A percentile compares a stretch with the other conserved stretches of the same genome.
Evolutionary conservation across 257 asterid genomes (phyloP).

Genomic region (Solanum dulcamara): DNA sequence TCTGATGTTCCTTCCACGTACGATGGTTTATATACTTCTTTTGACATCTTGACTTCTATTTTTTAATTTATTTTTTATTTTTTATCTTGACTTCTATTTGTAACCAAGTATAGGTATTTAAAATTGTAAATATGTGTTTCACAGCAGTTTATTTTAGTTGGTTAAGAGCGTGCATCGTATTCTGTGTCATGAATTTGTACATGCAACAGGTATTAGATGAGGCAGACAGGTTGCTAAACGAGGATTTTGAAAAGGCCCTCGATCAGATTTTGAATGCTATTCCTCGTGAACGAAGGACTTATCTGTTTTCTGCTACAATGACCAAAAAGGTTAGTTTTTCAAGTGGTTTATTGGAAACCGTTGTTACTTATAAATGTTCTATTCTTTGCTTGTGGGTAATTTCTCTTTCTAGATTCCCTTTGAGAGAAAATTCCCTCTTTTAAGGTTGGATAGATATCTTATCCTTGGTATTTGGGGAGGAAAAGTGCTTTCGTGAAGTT

Average conservation of each 20-base stretch:
- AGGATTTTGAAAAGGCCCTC: conserved; percentile 75
- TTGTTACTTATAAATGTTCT: neutral
- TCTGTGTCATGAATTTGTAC: neutral
- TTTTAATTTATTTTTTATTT: no score
- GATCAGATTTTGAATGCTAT: conserved; percentile 62
- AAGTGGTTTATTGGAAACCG: neutral
- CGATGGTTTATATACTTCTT: neutral
- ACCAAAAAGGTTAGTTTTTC: conserved; percentile 54
- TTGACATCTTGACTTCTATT: neutral
- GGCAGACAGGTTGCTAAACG: conserved; percentile 85
- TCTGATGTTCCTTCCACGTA: neutral
- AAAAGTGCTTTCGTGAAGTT: neutral
- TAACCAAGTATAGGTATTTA: neutral
- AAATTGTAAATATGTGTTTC: neutral
- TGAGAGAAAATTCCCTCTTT: neutral
- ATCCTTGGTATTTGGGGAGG: neutral
- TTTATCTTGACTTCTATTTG: no score
- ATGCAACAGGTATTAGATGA: conserved; percentile 74
- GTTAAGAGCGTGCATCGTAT: neutral
- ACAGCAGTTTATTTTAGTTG: neutral
- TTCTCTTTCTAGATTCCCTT: neutral
- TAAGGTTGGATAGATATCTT: neutral
- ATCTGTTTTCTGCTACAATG: conserved; percentile 96
- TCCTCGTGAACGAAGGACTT: conserved; percentile 81
- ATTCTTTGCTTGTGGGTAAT: neutral